Percentiles rank a stretch among this genome's conserved stretches.
Evolutionary conservation across 345 rosid genomes (phyloP).

Genomic region (Isatis tinctoria): DNA sequence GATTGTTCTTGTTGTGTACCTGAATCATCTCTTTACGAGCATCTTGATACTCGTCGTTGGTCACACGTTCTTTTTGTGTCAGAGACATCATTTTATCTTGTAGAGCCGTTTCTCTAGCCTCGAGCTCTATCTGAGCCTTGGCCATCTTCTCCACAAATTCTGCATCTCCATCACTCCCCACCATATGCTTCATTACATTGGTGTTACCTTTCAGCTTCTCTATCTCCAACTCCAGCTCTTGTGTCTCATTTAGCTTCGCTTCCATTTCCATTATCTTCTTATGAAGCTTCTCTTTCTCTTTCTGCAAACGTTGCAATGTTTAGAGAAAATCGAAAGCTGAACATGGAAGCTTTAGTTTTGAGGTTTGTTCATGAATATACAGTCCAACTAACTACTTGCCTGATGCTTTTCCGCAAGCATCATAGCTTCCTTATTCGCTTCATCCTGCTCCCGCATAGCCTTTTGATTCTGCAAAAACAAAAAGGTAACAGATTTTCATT

Average conservation of each 20-base stretch:
- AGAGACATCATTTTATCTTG: slow-evolving; percentile 39
- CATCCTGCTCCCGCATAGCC: slow-evolving; percentile 62
- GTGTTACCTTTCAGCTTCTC: slow-evolving; percentile 53
- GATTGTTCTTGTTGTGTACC: slow-evolving; percentile 30
- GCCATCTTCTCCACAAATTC: slow-evolving; percentile 39
- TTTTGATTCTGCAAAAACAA: slow-evolving; percentile 44
- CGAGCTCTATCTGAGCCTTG: slow-evolving; percentile 32
- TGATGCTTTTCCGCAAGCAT: slow-evolving; percentile 56
- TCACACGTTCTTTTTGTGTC: slow-evolving; percentile 41
- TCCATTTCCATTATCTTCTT: slow-evolving; percentile 42
- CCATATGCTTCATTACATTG: slow-evolving; percentile 58
- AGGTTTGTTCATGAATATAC: neutral
- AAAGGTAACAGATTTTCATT: neutral
- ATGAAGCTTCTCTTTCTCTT: slow-evolving; percentile 52
- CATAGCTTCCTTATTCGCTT: slow-evolving; percentile 44
- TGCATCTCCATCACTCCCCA: slow-evolving; percentile 40
- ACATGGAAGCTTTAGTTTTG: neutral
- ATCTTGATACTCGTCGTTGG: slow-evolving; percentile 57
- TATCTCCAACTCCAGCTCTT: slow-evolving; percentile 61
- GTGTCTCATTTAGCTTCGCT: slow-evolving; percentile 53
- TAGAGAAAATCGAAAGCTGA: neutral
- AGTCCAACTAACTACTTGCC: slow-evolving; percentile 31
- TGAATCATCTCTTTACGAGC: slow-evolving; percentile 67
- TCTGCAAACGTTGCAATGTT: slow-evolving; percentile 37
- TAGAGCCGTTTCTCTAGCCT: slow-evolving; percentile 51